Percentiles rank a stretch among this genome's conserved stretches.
phyloP scores from a whole-genome alignment of 2,329 filamentous ascomycete species.

The Arachnomyces sp. region DNA sequence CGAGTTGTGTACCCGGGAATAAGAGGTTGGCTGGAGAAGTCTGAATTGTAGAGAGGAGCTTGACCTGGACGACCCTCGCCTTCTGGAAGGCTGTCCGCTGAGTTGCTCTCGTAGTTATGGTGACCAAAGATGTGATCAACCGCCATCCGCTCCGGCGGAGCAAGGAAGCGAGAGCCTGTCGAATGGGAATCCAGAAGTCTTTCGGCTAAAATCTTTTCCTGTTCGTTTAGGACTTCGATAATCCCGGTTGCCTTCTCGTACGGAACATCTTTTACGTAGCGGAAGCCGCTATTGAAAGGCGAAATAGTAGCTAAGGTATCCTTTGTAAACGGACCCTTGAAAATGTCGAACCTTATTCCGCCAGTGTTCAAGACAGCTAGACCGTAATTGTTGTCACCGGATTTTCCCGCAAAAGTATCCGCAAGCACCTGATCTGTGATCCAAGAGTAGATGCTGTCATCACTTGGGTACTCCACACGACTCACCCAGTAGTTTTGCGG shows the following conservation, averaged over 20 bases:
- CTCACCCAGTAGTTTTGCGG: constrained; percentile 76
- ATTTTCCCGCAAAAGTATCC: constrained; percentile 51
- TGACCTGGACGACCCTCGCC: constrained; percentile 17
- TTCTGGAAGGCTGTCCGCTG: not conserved
- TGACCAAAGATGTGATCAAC: constrained; percentile 15
- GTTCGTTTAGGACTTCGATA: constrained; percentile 50
- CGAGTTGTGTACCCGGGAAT: constrained; percentile 77
- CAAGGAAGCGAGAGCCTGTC: constrained; percentile 26
- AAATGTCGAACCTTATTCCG: constrained; percentile 89
- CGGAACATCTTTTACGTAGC: constrained; percentile 71
- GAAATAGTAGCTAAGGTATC: constrained; percentile 82
- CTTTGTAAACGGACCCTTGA: constrained; percentile 81
- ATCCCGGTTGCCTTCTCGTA: constrained; percentile 67
- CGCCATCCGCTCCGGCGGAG: constrained; percentile 40
- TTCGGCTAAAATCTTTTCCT: constrained; percentile 42
- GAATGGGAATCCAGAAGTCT: constrained; percentile 4
- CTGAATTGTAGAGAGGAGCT: constrained; percentile 21
- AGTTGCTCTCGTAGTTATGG: constrained; percentile 12
- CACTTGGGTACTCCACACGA: constrained; percentile 63
- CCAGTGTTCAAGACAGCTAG: constrained; percentile 82
- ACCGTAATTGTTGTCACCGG: constrained; percentile 51
- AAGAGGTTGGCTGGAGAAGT: constrained; percentile 37
- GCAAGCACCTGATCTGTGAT: constrained; percentile 70
- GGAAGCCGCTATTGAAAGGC: constrained; percentile 75
- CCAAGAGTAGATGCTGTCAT: constrained; percentile 74